Conservation (phyloP, 306 rosid species). For the Vicia villosa region DNA sequence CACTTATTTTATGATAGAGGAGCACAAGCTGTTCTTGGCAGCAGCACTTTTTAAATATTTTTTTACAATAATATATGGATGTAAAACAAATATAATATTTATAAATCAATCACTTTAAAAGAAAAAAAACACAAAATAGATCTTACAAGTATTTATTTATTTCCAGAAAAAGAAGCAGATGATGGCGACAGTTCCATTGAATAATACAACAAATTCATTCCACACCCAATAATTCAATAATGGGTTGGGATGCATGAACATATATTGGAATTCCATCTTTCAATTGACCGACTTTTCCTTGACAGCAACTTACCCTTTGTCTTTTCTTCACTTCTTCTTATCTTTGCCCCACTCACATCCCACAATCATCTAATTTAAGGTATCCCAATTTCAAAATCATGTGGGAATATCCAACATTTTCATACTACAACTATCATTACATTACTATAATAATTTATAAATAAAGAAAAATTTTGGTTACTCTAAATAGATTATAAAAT, state of each 20-base stretch:
- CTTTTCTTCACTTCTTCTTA: not conserved
- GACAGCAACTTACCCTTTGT: not conserved
- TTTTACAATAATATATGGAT: no score
- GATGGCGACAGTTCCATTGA: conserved; percentile 9
- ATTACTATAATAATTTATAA: not conserved
- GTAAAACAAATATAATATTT: no score
- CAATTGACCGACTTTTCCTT: conserved; percentile 15
- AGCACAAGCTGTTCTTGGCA: no score
- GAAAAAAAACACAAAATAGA: no score
- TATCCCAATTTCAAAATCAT: not conserved
- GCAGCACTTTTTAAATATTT: no score
- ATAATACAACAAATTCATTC: not conserved
- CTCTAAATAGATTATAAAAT: not conserved
- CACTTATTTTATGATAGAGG: no score
- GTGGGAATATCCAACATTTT: conserved; percentile 7
- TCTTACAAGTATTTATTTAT: not conserved
- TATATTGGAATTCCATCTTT: not conserved
- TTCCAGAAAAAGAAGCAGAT: not conserved
- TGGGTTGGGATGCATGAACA: conserved; percentile 26
- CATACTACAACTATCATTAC: not conserved
- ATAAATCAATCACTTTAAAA: no score
- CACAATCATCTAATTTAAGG: conserved; percentile 11
- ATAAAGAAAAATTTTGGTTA: not conserved
- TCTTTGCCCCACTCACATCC: not conserved
- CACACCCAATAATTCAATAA: not conserved